Conservation (phyloP, 345 rosid species). For the Kandelia obovata region DNA sequence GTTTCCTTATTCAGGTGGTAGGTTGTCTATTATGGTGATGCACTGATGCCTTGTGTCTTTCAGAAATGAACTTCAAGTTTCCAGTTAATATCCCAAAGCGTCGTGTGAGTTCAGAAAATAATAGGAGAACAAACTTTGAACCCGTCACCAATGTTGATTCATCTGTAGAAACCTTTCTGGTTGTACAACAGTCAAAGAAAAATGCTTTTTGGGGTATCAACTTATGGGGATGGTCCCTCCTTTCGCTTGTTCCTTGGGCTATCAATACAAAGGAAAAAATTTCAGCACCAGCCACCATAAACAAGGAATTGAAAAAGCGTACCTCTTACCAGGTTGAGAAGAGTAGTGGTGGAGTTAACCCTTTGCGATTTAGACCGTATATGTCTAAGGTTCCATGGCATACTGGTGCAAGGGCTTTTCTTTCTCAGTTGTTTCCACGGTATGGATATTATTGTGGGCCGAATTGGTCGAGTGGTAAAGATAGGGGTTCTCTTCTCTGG, state of each 20-base stretch:
- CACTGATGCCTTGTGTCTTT: conserved; percentile 7
- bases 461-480: conserved; percentile 97
- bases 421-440: conserved; percentile 87
- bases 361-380: conserved; percentile 78
- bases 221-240: conserved; percentile 60
- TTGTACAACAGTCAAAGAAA: conserved; percentile 33
- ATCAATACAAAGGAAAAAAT: conserved; percentile 26
- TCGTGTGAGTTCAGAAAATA: conserved; percentile 27
- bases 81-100: conserved; percentile 40
- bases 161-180: conserved; percentile 6
- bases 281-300: conserved; percentile 52
- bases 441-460: conserved; percentile 98
- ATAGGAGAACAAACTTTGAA: conserved; percentile 35
- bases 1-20: too few relatives aligned
- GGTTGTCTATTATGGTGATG: too few relatives aligned
- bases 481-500: conserved; percentile 76
- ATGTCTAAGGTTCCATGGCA: conserved; percentile 98
- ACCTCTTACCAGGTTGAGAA: conserved; percentile 30
- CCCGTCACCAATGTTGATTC: conserved; percentile 16
- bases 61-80: conserved; percentile 46
- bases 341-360: conserved; percentile 21
- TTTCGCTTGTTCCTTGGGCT: conserved; percentile 56
- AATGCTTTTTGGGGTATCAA: conserved; percentile 39
- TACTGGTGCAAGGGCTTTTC: conserved; percentile 77
- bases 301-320: conserved; percentile 54